phyloP scores from a whole-genome alignment of 805 yeast genomes.

The Saccharomycopsis sp. region DNA sequence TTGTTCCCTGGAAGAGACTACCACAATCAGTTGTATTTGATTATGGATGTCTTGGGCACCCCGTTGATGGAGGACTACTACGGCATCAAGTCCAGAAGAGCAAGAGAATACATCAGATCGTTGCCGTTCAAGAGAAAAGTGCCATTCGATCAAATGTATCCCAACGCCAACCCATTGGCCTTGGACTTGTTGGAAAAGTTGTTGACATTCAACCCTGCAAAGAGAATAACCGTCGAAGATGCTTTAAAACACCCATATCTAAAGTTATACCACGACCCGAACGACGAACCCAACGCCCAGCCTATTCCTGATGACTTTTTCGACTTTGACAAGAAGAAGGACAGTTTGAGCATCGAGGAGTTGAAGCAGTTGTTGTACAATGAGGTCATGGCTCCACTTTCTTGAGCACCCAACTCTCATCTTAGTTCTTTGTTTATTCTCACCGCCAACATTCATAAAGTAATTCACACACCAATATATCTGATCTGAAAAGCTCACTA shows the following conservation, averaged over 20 bases:
- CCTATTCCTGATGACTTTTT: constrained; percentile 83
- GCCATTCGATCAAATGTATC: constrained; percentile 42
- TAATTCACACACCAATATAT: too few species aligned
- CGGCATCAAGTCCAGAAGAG: constrained; percentile 64
- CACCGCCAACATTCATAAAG: too few species aligned
- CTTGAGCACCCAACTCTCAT: too few species aligned
- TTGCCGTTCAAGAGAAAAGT: constrained; percentile 53
- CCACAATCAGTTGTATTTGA: constrained; percentile 55
- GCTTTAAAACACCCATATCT: constrained; percentile 72
- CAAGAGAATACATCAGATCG: constrained; percentile 66
- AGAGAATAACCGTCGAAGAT: constrained; percentile 64
- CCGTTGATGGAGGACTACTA: constrained; percentile 67
- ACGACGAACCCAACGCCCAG: constrained; percentile 58
- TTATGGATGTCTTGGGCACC: constrained; percentile 62
- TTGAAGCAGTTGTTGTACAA: constrained; percentile 69
- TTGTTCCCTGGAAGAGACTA: constrained; percentile 72
- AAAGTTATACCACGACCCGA: constrained; percentile 56
- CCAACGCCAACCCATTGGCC: constrained; percentile 38
- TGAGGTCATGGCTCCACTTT: constrained; percentile 53
- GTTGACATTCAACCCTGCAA: constrained; percentile 64
- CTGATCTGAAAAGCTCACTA: too few species aligned
- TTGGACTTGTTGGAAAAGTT: constrained; percentile 60
- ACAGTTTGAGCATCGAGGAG: constrained; percentile 65
- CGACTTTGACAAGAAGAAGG: constrained; percentile 79
- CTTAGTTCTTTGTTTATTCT: too few species aligned